phyloP scores from a whole-genome alignment of 1,284 basidiomycete genomes.

The Sphaerobolus stellatus region DNA sequence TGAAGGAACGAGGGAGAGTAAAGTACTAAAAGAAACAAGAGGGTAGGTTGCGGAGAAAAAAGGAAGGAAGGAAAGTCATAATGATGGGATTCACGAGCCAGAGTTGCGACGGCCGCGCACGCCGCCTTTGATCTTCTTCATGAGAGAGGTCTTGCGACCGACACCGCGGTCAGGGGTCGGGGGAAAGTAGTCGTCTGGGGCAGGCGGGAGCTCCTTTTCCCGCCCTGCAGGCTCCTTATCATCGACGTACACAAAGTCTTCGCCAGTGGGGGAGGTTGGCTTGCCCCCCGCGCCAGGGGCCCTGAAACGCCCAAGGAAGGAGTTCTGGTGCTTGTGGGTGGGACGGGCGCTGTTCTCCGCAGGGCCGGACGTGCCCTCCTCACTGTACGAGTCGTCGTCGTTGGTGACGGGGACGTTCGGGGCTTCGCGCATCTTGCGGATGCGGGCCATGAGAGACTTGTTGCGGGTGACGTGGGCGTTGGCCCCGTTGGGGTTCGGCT shows the following conservation, averaged over 20 bases:
- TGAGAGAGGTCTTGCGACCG: slow-evolving; percentile 70
- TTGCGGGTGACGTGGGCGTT: slow-evolving; percentile 55
- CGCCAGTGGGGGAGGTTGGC: slow-evolving; percentile 30
- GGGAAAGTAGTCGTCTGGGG: slow-evolving; percentile 49
- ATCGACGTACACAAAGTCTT: slow-evolving; percentile 60
- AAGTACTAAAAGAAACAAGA: slow-evolving; percentile 14
- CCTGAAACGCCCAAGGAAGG: slow-evolving; percentile 67
- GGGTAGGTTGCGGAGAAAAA: slow-evolving; percentile 11
- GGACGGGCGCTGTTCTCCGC: slow-evolving; percentile 49
- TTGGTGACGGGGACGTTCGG: slow-evolving; percentile 72
- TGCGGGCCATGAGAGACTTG: slow-evolving; percentile 80
- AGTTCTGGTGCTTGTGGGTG: slow-evolving; percentile 67
- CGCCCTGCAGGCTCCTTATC: slow-evolving; percentile 34
- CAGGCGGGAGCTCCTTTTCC: slow-evolving; percentile 69
- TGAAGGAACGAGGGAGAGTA: slow-evolving; percentile 8
- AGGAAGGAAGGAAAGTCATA: slow-evolving; percentile 6
- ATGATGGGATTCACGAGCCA: slow-evolving; percentile 19
- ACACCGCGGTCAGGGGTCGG: slow-evolving; percentile 42
- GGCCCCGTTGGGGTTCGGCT: slow-evolving; percentile 36
- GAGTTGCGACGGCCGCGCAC: slow-evolving; percentile 53
- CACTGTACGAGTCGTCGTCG: slow-evolving; percentile 36
- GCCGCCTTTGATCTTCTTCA: slow-evolving; percentile 70
- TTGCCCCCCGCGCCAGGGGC: slow-evolving; percentile 32
- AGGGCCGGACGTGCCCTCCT: slow-evolving; percentile 27
- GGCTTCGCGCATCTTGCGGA: slow-evolving; percentile 78